Base-by-base conservation (phyloP, 495 filamentous ascomycete genomes). In the Penicillium flavigenum region DNA sequence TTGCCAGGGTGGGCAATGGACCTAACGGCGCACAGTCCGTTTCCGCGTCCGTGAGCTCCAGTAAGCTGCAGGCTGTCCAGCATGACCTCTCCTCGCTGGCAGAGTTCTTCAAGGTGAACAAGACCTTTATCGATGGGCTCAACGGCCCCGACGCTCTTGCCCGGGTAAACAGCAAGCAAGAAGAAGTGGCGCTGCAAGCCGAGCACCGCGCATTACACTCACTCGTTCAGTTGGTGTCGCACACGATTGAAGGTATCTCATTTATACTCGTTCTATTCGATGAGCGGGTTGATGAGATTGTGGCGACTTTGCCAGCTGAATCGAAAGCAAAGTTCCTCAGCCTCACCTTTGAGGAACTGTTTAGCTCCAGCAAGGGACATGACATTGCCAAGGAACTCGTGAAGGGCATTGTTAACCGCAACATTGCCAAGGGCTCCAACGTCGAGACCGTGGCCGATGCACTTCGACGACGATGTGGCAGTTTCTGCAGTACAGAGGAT, bases 381-480 rank as follows among this genome's bases (percentile, higher is more conserved):
- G 89, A 96, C 22, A 82, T 98, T n/a, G 95, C 92, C 20, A 96
- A 96, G 73, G 87, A 96, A 56, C 78, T 99, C 3, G 95, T 99
- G 39, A 98, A 97, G 71, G 92, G 92, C 2, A 97, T 99, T 60
- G 94, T 99, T 53, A 98, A 98, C 73, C 81, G 91, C 38, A 98
- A 95, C 71, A 98, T 99, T 65, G 90, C 90, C 39, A 92, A 88
- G 61, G 94, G 94, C 22, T 89, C 91, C 22, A 98, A 96, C 63
- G 93, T 99, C 17, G 94, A 99, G 70, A 97, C 92, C 0, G 90
- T 99, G 41, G 92, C 94, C 0, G 94, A 98, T 72, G 91, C 92
- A 16, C 75, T 99, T 19, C 81, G 94, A 22, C 81, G 95, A 62
- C 83, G 91, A 57, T 99, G 94, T 61, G 95, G 94, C 45, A 94